Conservation (phyloP, 2,329 filamentous ascomycete species). For the Calonectria crousiana region DNA sequence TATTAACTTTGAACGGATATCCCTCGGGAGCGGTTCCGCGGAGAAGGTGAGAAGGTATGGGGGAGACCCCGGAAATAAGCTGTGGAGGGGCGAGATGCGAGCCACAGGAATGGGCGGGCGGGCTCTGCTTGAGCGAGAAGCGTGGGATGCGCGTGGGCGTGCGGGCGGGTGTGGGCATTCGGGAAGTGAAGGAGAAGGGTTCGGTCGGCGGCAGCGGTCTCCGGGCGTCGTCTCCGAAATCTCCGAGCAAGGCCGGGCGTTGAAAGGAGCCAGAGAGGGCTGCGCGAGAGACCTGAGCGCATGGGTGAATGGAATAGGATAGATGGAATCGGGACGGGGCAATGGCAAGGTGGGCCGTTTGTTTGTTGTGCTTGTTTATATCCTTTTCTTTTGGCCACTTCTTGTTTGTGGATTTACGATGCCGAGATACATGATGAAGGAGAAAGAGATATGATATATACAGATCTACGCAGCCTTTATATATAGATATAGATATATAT, state of each 20-base stretch:
- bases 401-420: background rate
- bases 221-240: slow-evolving; percentile 40
- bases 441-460: background rate
- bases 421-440: background rate
- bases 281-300: background rate
- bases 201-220: slow-evolving; percentile 14
- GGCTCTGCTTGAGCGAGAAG: background rate
- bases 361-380: background rate
- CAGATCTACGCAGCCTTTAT: background rate
- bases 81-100: background rate
- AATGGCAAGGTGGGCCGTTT: slow-evolving; percentile 11
- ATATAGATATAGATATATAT: too few relatives aligned
- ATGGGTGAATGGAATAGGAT: slow-evolving; percentile 28
- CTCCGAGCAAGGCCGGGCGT: slow-evolving; percentile 32
- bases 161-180: background rate
- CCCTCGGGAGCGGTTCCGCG: slow-evolving; percentile 37
- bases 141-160: background rate
- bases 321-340: slow-evolving; percentile 33
- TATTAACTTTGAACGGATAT: slow-evolving; percentile 17
- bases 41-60: slow-evolving; percentile 8
- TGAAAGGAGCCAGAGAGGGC: background rate
- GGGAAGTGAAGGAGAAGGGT: background rate
- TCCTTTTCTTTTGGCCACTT: background rate
- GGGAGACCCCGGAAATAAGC: background rate
- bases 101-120: background rate